Conservation (phyloP, 1,284 basidiomycete species). For the Apiotrichum montevideense region DNA sequence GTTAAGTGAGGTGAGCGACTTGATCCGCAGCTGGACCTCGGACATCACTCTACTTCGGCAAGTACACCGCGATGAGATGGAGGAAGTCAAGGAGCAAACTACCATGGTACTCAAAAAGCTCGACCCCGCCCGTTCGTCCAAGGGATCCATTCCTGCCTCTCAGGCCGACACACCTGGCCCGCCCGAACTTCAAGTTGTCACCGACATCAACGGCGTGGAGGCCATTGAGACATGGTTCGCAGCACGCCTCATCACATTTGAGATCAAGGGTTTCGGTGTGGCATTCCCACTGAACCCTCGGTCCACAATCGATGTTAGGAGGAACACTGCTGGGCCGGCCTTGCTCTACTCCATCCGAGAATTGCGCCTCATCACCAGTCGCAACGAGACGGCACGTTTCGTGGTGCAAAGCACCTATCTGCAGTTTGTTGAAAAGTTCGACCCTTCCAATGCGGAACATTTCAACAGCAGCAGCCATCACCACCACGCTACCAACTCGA, state of each 20-base stretch:
- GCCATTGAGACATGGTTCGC: constrained; percentile 56
- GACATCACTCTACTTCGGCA: constrained; percentile 68
- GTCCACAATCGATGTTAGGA: constrained; percentile 50
- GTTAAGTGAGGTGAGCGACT: constrained; percentile 77
- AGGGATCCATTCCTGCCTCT: neutral
- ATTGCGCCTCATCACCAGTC: constrained; percentile 64
- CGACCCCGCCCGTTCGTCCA: constrained; percentile 12
- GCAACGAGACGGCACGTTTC: constrained; percentile 71
- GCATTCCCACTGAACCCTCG: constrained; percentile 62
- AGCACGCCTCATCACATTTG: constrained; percentile 59
- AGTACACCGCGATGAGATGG: constrained; percentile 65
- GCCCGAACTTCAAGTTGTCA: neutral
- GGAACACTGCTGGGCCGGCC: constrained; percentile 57
- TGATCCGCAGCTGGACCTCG: constrained; percentile 65
- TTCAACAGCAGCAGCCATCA: constrained; percentile 60
- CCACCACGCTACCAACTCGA: constrained; percentile 66
- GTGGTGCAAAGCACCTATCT: constrained; percentile 66
- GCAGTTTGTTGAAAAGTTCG: constrained; percentile 79
- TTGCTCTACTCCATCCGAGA: constrained; percentile 75
- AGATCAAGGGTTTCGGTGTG: constrained; percentile 66
- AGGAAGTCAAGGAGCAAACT: constrained; percentile 71
- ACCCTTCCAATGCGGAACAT: constrained; percentile 61
- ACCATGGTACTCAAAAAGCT: constrained; percentile 58
- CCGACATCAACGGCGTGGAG: neutral
- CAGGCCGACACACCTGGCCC: neutral